phyloP scores from a whole-genome alignment of 2,329 filamentous ascomycete genomes.

The Clathrospora elynae region DNA sequence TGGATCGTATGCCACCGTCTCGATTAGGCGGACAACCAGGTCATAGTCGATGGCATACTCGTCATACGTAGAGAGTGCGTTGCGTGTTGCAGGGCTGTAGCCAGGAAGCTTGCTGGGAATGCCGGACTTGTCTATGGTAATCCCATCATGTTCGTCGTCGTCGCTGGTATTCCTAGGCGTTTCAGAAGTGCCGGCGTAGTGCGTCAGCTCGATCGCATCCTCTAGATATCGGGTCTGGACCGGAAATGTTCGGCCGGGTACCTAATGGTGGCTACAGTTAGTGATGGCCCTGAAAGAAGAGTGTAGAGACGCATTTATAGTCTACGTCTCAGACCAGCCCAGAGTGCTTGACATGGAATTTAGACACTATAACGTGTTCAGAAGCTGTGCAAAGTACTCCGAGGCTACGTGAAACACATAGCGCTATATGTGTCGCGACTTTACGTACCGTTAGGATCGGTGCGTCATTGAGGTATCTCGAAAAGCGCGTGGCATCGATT shows the following conservation, averaged over 20 bases:
- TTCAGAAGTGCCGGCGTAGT: slow-evolving; percentile 59
- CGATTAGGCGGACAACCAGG: slow-evolving; percentile 78
- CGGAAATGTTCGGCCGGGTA: slow-evolving; percentile 89
- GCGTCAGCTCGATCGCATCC: slow-evolving; percentile 87
- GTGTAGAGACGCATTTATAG: too few species aligned
- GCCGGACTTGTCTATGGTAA: slow-evolving; percentile 58
- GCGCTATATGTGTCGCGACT: too few species aligned
- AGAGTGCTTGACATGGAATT: too few species aligned
- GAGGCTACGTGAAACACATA: too few species aligned
- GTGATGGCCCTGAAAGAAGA: too few species aligned
- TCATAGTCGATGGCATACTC: slow-evolving; percentile 93
- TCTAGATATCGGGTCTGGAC: slow-evolving; percentile 88
- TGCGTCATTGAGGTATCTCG: slow-evolving; percentile 81
- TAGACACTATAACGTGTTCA: too few species aligned
- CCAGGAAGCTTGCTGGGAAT: slow-evolving; percentile 68
- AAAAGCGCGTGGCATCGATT: slow-evolving; percentile 90
- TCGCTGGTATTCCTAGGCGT: slow-evolving; percentile 58
- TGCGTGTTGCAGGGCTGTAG: slow-evolving; percentile 78
- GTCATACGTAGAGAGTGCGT: slow-evolving; percentile 76
- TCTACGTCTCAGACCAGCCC: too few species aligned
- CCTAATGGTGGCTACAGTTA: too few species aligned
- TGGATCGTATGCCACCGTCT: slow-evolving; percentile 72
- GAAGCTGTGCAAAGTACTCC: too few species aligned
- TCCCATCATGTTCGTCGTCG: slow-evolving; percentile 55
- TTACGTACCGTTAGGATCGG: slow-evolving; percentile 90